phyloP scores from a whole-genome alignment of 306 rosid genomes.

The Gastrolobium villosum region DNA sequence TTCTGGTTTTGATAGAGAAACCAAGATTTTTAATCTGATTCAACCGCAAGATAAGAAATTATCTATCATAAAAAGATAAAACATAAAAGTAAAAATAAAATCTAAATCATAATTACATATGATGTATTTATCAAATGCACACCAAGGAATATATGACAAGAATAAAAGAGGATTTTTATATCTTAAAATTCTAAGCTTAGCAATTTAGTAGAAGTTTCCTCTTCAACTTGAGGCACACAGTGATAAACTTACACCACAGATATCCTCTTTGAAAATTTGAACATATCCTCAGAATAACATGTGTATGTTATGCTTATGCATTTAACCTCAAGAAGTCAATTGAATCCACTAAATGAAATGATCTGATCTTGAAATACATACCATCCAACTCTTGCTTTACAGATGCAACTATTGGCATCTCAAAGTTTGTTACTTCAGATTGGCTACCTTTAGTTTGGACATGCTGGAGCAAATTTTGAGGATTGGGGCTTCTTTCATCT shows the following conservation, averaged over 20 bases:
- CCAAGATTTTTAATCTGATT: neutral
- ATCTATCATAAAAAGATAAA: no score
- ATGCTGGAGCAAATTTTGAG: neutral
- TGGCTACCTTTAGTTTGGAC: slow-evolving; percentile 5
- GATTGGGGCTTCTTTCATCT: neutral
- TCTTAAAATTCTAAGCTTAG: neutral
- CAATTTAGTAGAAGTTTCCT: neutral
- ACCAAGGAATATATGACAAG: neutral
- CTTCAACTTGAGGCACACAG: neutral
- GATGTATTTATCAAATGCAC: neutral
- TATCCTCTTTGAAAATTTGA: neutral
- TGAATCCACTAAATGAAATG: neutral
- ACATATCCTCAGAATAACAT: neutral
- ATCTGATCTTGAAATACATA: neutral
- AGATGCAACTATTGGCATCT: neutral
- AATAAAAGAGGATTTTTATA: neutral
- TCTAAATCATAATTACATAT: neutral
- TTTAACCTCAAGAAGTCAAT: neutral
- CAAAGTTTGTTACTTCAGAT: neutral
- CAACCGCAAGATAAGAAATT: neutral
- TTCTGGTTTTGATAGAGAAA: neutral
- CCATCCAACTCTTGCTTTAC: slow-evolving; percentile 9
- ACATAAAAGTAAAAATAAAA: no score
- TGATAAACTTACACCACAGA: neutral
- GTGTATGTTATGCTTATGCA: neutral